These are phyloP conservation scores for Purpureocillium takamizusanense DNA, from an alignment of 2,329 filamentous ascomycete species.

Conservation along the genomic window DNA sequence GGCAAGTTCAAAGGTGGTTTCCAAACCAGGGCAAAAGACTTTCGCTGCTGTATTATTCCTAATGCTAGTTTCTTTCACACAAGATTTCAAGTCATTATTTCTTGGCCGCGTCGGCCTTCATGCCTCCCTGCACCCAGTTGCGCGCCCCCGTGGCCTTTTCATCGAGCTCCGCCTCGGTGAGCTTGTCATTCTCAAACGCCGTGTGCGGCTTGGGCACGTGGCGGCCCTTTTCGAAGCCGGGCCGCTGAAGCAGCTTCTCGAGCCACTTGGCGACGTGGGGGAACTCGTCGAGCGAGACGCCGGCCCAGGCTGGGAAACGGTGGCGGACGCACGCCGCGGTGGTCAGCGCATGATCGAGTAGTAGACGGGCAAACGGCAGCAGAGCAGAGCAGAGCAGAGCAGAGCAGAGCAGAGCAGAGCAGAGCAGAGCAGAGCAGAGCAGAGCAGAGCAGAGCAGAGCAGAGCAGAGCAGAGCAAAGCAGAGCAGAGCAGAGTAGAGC, in stretches of 20 bases:
- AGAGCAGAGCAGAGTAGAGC: too few species aligned
- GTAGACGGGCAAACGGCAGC: too few species aligned
- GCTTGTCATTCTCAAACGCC: constrained; percentile 38
- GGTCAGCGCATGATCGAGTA: too few species aligned
- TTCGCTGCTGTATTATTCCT: too few species aligned
- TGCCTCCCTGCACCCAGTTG: constrained; percentile 59
- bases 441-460: too few species aligned
- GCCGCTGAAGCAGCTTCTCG: constrained; percentile 57
- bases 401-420: too few species aligned
- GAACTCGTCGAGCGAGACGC: constrained; percentile 61
- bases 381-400: too few species aligned
- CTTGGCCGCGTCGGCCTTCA: constrained; percentile 57
- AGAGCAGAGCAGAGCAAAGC: too few species aligned
- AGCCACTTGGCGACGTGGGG: constrained; percentile 71
- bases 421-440: too few species aligned
- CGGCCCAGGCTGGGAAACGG: constrained; percentile 22
- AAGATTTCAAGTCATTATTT: background rate
- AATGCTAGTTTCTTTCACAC: too few species aligned
- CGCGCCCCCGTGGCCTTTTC: constrained; percentile 41
- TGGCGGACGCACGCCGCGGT: background rate
- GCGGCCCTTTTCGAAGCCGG: constrained; percentile 65
- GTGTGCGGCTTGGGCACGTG: constrained; percentile 62
- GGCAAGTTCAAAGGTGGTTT: too few species aligned
- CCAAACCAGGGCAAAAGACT: too few species aligned
- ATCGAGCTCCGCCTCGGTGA: constrained; percentile 46